Evolutionary conservation across 2,329 filamentous ascomycete genomes (phyloP), one percentile per base, ranked within the genome.

Genomic region (Gremmenia infestans): DNA sequence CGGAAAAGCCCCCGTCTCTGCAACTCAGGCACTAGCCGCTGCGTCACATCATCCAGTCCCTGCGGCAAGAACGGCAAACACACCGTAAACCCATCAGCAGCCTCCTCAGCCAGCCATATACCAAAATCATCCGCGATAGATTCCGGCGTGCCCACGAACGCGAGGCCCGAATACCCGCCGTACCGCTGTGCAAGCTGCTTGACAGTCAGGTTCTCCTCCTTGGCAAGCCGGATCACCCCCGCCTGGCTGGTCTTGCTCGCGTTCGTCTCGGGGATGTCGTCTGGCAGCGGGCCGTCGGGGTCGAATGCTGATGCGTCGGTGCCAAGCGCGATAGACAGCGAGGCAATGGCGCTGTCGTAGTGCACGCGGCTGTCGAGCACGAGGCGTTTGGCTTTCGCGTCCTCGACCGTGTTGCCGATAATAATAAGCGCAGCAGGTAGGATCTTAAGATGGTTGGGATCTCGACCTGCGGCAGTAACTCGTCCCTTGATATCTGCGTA

Each of bases 261-360:
- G 57, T 81, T 81, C 0, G 78, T 81, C 48, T 80, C 77, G 0
- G 79, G 78, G 2, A 82, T 63, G 5, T 80, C 73, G 0, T 65
- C 63, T 1, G 79, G 79, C 5, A 82, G 66, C 0, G 74, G 76
- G 0, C 66, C 72, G 59, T 82, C 78, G 0, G 77, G 78, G 49
- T 81, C 77, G 32, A 78, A 75, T 0, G 57, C 67, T 2, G 76
- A 76, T 1, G 71, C 76, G 67, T 81, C 78, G 0, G 69, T 69
- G 1, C 78, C 78, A 1, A 81, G 70, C 0, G 68, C 60, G 36
- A 81, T 71, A 0, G 78, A 80, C 40, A 82, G 64, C 1, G 78
- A 81, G 0, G 77, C 76, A 59, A 82, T 79, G 3, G 75, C 74
- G 60, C 75, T 80, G 47, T 81, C 78, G 48, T 80, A 81, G 63